Evolutionary conservation across 257 asterid genomes (phyloP).

Genomic region (Rubia yunnanensis): DNA sequence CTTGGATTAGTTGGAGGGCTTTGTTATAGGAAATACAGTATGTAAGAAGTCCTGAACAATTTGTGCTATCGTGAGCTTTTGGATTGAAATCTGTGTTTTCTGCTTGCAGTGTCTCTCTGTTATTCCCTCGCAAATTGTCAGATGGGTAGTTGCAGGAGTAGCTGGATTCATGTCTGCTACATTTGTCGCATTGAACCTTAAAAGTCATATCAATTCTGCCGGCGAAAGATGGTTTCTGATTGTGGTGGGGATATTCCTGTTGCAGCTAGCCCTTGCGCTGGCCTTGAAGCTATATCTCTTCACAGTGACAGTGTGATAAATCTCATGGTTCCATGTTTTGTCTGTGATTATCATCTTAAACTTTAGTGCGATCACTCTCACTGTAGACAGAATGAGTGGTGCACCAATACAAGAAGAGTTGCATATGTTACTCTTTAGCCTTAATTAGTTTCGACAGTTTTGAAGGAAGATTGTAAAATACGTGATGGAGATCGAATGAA

Average conservation of each 20-base stretch:
- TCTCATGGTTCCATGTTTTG: not conserved
- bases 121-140: slow-evolving; percentile 66
- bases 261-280: slow-evolving; percentile 93
- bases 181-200: slow-evolving; percentile 81
- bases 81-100: not conserved
- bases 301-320: slow-evolving; percentile 47
- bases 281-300: slow-evolving; percentile 76
- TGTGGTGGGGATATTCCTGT: slow-evolving; percentile 80
- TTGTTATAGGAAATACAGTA: not conserved
- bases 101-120: slow-evolving; percentile 81
- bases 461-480: not conserved
- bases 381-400: slow-evolving; percentile 33
- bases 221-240: slow-evolving; percentile 93
- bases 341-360: not conserved
- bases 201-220: slow-evolving; percentile 82
- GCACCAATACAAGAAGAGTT: slow-evolving; percentile 9
- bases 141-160: slow-evolving; percentile 90
- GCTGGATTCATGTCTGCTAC: slow-evolving; percentile 95
- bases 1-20: not conserved
- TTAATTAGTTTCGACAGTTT: slow-evolving; percentile 11
- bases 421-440: slow-evolving; percentile 6
- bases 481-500: not conserved
- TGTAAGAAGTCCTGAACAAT: not conserved
- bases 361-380: slow-evolving; percentile 14
- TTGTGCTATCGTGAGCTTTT: not conserved